Evolutionary conservation across 2,329 filamentous ascomycete genomes (phyloP).

Genomic region (Sporothrix euskadiensis): DNA sequence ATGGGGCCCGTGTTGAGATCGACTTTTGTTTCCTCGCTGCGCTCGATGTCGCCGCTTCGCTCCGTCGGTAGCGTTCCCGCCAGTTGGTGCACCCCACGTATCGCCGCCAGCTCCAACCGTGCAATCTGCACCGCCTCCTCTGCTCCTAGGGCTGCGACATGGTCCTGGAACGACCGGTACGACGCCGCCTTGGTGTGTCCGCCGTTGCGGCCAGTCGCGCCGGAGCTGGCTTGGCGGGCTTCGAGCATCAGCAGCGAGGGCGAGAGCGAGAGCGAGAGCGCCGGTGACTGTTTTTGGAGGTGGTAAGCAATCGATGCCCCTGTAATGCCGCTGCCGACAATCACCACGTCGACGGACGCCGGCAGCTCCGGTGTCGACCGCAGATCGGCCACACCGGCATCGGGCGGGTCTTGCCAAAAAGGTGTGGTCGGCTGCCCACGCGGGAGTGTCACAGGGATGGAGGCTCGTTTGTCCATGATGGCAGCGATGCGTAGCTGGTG

Average conservation of each 20-base stretch:
- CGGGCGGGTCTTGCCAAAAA: slow-evolving; percentile 63
- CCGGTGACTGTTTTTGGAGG: slow-evolving; percentile 41
- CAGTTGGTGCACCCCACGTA: slow-evolving; percentile 57
- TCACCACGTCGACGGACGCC: slow-evolving; percentile 56
- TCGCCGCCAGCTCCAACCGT: slow-evolving; percentile 54
- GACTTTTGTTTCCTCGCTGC: not conserved
- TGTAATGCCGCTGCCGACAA: slow-evolving; percentile 66
- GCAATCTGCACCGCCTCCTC: slow-evolving; percentile 53
- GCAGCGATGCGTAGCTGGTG: not conserved
- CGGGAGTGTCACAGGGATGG: slow-evolving; percentile 49
- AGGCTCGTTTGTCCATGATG: slow-evolving; percentile 43
- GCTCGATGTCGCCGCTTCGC: slow-evolving; percentile 38
- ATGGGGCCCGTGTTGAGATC: slow-evolving; percentile 38
- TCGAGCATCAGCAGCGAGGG: slow-evolving; percentile 61
- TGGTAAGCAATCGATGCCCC: slow-evolving; percentile 61
- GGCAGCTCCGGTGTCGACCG: slow-evolving; percentile 55
- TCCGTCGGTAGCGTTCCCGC: slow-evolving; percentile 37
- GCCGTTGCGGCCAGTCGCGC: slow-evolving; percentile 63
- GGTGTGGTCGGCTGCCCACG: slow-evolving; percentile 54
- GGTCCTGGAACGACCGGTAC: slow-evolving; percentile 52
- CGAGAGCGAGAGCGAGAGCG: slow-evolving; percentile 36
- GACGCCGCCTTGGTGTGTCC: slow-evolving; percentile 49
- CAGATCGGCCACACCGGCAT: slow-evolving; percentile 50
- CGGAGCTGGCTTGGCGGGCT: slow-evolving; percentile 65
- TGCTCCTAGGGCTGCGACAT: slow-evolving; percentile 48